phyloP scores from a whole-genome alignment of 768 basidiomycete genomes.

The Rhizopogon vinicolor region DNA sequence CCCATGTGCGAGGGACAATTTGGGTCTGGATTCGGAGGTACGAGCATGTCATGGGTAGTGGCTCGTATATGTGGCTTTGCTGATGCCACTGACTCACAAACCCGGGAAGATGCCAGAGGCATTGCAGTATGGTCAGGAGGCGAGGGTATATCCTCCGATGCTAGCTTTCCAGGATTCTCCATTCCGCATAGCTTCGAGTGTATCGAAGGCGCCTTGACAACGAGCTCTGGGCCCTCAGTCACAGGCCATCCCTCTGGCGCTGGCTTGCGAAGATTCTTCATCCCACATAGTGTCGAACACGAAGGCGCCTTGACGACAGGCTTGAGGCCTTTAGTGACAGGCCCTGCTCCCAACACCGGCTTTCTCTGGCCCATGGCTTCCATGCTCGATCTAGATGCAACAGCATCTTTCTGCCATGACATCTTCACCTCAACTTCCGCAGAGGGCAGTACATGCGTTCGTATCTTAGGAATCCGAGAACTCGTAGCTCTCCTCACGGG shows the following conservation, averaged over 20 bases:
- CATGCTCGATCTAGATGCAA: not conserved
- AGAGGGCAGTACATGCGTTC: not conserved
- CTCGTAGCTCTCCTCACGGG: not conserved
- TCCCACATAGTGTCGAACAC: no score
- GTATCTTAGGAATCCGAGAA: not conserved
- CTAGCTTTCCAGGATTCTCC: not conserved
- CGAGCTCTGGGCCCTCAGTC: not conserved
- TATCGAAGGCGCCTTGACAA: not conserved
- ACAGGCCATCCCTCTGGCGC: not conserved
- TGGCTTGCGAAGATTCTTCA: not conserved
- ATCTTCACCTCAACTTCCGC: not conserved
- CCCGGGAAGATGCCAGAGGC: slow-evolving; percentile 3
- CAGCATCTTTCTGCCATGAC: no score
- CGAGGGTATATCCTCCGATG: not conserved
- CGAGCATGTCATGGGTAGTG: not conserved
- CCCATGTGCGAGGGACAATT: no score
- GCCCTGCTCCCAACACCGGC: not conserved
- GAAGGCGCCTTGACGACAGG: no score
- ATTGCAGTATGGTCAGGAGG: slow-evolving; percentile 4
- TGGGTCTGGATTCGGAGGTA: not conserved
- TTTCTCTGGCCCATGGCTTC: not conserved
- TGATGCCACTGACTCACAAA: not conserved
- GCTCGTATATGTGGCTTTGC: not conserved
- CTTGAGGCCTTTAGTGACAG: not conserved
- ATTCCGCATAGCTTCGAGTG: not conserved